Percentiles rank a stretch among this genome's conserved stretches.
Evolutionary conservation across 2,329 filamentous ascomycete genomes (phyloP).

Genomic region (Neopestalotiopsis rosae): DNA sequence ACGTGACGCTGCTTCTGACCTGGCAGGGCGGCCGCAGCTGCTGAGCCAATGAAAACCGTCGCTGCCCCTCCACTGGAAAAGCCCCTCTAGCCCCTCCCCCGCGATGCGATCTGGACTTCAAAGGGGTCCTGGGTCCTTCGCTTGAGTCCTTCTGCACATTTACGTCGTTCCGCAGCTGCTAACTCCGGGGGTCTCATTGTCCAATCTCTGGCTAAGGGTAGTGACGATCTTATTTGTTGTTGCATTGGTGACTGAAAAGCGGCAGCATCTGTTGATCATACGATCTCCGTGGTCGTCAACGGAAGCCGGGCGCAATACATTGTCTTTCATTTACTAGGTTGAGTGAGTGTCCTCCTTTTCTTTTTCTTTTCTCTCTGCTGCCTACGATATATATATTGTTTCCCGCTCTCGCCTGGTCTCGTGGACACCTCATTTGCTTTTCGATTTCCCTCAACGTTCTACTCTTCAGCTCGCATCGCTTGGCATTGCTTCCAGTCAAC

Average conservation of each 20-base stretch:
- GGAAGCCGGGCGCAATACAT: not conserved
- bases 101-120: not conserved
- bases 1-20: not conserved
- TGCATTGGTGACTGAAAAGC: not conserved
- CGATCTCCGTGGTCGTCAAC: not conserved
- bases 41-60: not conserved
- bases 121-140: not conserved
- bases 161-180: constrained; percentile 10
- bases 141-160: constrained; percentile 1
- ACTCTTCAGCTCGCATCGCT: not conserved
- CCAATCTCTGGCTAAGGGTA: not conserved
- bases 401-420: not conserved
- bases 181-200: not conserved
- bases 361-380: not conserved
- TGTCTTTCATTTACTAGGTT: not conserved
- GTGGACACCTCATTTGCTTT: not conserved
- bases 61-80: constrained; percentile 7
- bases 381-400: not conserved
- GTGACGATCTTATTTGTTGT: constrained; percentile 5
- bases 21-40: not conserved
- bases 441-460: not conserved
- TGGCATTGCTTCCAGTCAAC: not conserved
- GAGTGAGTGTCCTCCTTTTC: not conserved
- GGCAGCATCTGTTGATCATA: not conserved
- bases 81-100: constrained; percentile 8